These are phyloP conservation scores for Prunus davidiana DNA, from an alignment of 306 rosid genomes.

Conservation along the genomic window DNA sequence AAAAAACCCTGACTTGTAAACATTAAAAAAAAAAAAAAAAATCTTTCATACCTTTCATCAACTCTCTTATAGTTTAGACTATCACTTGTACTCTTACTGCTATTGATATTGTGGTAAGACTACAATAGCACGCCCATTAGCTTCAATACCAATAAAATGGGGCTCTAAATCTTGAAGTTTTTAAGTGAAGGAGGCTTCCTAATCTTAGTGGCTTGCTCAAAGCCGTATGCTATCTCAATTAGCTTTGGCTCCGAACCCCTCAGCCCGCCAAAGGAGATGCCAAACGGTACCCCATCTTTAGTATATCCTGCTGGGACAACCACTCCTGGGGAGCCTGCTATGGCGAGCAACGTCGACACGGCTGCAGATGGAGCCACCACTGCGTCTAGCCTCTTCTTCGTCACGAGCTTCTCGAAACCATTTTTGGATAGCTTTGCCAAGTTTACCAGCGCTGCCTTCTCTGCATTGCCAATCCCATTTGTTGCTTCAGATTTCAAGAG, in stretches of 20 bases:
- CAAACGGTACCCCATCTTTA: constrained; percentile 22
- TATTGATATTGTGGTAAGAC: too few species aligned
- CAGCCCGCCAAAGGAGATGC: constrained; percentile 36
- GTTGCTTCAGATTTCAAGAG: background rate
- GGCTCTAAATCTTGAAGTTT: background rate
- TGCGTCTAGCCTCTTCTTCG: constrained; percentile 41
- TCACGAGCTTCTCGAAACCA: constrained; percentile 34
- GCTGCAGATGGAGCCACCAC: constrained; percentile 20
- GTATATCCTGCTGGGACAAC: constrained; percentile 35
- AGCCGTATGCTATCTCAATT: constrained; percentile 32
- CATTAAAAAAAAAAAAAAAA: too few species aligned
- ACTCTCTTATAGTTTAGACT: too few species aligned
- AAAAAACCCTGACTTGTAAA: too few species aligned
- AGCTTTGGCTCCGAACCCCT: constrained; percentile 32
- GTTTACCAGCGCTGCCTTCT: background rate
- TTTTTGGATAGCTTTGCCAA: background rate
- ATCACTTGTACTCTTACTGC: too few species aligned
- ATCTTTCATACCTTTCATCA: too few species aligned
- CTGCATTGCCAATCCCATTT: background rate
- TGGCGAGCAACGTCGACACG: constrained; percentile 9
- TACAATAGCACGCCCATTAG: too few species aligned
- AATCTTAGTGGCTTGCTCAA: constrained; percentile 34
- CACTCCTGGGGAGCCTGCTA: constrained; percentile 30
- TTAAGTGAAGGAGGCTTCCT: constrained; percentile 29
- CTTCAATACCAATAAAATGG: background rate